Evolutionary conservation across 805 yeast species (phyloP).

Genomic region (Clavispora asparagi): DNA sequence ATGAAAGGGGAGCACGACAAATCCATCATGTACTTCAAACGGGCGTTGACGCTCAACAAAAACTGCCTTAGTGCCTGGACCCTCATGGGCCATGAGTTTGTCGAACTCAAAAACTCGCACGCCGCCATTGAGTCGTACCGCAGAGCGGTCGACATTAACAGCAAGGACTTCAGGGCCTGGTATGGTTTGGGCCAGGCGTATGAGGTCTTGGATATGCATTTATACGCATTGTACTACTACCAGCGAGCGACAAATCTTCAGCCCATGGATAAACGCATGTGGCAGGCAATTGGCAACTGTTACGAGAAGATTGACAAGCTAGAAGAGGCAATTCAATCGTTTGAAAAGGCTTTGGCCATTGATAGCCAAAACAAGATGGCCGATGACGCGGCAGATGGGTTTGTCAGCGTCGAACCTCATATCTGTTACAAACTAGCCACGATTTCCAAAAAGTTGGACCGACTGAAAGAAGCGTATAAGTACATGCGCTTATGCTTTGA

Average conservation of each 20-base stretch:
- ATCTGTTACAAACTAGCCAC: slow-evolving; percentile 64
- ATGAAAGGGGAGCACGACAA: slow-evolving; percentile 90
- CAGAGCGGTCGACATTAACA: slow-evolving; percentile 85
- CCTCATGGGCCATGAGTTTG: slow-evolving; percentile 97
- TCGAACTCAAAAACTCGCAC: slow-evolving; percentile 91
- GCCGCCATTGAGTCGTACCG: slow-evolving; percentile 96
- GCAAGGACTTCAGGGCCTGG: slow-evolving; percentile 94
- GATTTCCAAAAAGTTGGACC: slow-evolving; percentile 54
- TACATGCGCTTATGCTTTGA: slow-evolving; percentile 68
- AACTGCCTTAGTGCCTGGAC: slow-evolving; percentile 93
- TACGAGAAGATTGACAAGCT: slow-evolving; percentile 71
- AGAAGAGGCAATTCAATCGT: slow-evolving; percentile 74
- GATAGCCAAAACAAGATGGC: slow-evolving; percentile 31
- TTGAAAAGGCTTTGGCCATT: slow-evolving; percentile 65
- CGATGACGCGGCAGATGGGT: slow-evolving; percentile 10
- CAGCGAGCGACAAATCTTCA: slow-evolving; percentile 85
- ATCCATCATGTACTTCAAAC: slow-evolving; percentile 86
- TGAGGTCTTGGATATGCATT: slow-evolving; percentile 92
- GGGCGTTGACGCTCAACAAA: slow-evolving; percentile 79
- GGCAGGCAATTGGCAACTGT: slow-evolving; percentile 93
- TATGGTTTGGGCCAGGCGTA: slow-evolving; percentile 98
- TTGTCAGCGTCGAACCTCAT: slow-evolving; percentile 44
- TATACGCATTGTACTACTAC: slow-evolving; percentile 86
- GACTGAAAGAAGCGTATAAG: slow-evolving; percentile 46
- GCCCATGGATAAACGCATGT: slow-evolving; percentile 88